Evolutionary conservation across 805 yeast species (phyloP), one percentile per base, ranked within the genome.

Genomic region (Suhomyces xylopsoci): DNA sequence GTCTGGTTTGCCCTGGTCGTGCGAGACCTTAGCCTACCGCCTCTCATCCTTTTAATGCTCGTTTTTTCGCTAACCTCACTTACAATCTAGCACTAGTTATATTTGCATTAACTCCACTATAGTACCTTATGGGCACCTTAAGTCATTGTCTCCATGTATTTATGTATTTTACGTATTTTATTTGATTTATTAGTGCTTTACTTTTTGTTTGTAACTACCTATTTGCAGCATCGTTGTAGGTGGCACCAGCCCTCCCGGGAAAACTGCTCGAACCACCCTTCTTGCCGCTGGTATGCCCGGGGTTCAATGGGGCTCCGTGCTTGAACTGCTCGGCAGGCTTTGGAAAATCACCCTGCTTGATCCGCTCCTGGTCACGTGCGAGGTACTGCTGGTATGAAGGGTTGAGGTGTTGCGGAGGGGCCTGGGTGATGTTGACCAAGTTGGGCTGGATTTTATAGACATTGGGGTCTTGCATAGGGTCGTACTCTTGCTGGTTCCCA

Each of bases 181-280:
- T n/a, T n/a, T n/a, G n/a, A n/a, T n/a, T n/a, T n/a, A n/a, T n/a
- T n/a, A 22, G 7, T 22, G 25, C 7, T 22, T 22, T 22, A 20
- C 7, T 22, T 22, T 22, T 22, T 22, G 25, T 22, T 22, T 22
- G 2, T 22, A 6, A 4, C 25, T 22, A 22, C 25, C 25, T 60
- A 51, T 68, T 69, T n/a, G 73, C 74, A 25, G 73, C 73, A 49
- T 64, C 59, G 48, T 67, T 62, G 56, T 74, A 74, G 1, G 71
- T 68, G 7, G 68, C 70, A 3, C 74, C 75, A 22, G 66, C 49
- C 19, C 66, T 57, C 0, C 79, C 79, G 1, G 79, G 78, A 49
- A 74, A 74, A 3, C 62, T 62, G 5, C 64, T 56, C 3, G 74
- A 69, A 1, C 74, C 73, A 14, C 61, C 58, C 40, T 52, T 56